phyloP scores from a whole-genome alignment of 768 basidiomycete species.

The Artomyces pyxidatus region DNA sequence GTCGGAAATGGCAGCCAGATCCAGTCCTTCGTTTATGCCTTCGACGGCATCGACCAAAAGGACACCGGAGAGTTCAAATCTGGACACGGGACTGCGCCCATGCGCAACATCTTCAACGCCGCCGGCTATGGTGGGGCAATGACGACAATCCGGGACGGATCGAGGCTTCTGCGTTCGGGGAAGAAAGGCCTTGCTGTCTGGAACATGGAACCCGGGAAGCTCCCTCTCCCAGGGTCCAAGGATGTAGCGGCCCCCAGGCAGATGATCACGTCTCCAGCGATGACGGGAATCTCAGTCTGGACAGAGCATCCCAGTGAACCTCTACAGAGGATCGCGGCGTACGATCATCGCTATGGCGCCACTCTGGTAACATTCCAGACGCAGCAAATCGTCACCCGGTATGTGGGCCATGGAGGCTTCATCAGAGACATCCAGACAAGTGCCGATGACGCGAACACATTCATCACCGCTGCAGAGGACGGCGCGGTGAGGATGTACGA shows the following conservation, averaged over 20 bases:
- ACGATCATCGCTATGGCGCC: constrained; percentile 7
- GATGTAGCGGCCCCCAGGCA: constrained; percentile 21
- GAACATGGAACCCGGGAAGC: constrained; percentile 31
- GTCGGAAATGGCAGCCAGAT: constrained; percentile 27
- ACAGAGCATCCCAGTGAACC: neutral
- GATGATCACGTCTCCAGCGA: neutral
- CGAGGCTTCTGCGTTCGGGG: constrained; percentile 27
- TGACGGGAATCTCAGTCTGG: neutral
- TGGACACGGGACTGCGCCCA: constrained; percentile 7
- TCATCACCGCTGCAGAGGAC: constrained; percentile 29
- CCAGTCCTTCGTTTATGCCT: constrained; percentile 30
- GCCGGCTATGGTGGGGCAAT: constrained; percentile 23
- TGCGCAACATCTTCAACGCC: constrained; percentile 26
- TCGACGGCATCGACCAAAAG: too few species aligned
- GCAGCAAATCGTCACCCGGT: constrained; percentile 20
- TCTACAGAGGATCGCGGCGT: neutral
- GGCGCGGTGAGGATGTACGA: constrained; percentile 35
- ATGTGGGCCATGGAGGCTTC: constrained; percentile 31
- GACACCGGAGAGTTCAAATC: too few species aligned
- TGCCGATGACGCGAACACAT: constrained; percentile 26
- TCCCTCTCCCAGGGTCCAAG: constrained; percentile 21
- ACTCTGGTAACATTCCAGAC: constrained; percentile 26
- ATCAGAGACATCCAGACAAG: constrained; percentile 28
- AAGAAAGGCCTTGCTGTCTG: constrained; percentile 27
- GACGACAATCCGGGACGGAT: constrained; percentile 20